Conservation (phyloP, 2,329 filamentous ascomycete genomes). For the Lojkania enalia region DNA sequence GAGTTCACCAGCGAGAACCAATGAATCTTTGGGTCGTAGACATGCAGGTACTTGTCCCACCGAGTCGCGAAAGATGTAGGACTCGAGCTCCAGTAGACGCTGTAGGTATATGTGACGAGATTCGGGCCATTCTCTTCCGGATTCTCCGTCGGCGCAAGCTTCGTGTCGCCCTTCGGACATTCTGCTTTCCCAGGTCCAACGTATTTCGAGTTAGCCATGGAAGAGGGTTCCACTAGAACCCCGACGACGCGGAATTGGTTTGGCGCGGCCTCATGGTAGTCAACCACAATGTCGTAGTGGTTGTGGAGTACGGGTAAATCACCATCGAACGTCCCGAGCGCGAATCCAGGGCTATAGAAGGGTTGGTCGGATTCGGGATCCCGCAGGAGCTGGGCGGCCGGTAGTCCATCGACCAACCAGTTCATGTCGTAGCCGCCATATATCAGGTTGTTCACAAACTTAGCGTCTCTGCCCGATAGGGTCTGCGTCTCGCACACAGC, state of each 20-base stretch:
- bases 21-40: slow-evolving; percentile 96
- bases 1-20: slow-evolving; percentile 99
- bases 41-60: slow-evolving; percentile 98
- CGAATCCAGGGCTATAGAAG: slow-evolving; percentile 91
- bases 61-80: slow-evolving; percentile 90
- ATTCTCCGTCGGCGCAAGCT: slow-evolving; percentile 67
- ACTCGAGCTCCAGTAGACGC: slow-evolving; percentile 84
- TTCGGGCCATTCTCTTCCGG: slow-evolving; percentile 63
- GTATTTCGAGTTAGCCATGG: slow-evolving; percentile 61
- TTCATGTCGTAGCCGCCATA: slow-evolving; percentile 87
- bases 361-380: slow-evolving; percentile 75
- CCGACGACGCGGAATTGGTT: slow-evolving; percentile 86
- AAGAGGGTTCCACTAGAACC: slow-evolving; percentile 82
- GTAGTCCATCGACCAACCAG: slow-evolving; percentile 93
- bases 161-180: slow-evolving; percentile 63
- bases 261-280: slow-evolving; percentile 80
- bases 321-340: slow-evolving; percentile 65
- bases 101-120: slow-evolving; percentile 84
- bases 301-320: slow-evolving; percentile 75
- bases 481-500: slow-evolving; percentile 70
- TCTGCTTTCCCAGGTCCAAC: slow-evolving; percentile 60
- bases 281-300: slow-evolving; percentile 91
- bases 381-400: slow-evolving; percentile 79
- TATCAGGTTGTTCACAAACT: slow-evolving; percentile 84
- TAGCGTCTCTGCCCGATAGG: slow-evolving; percentile 66